Evolutionary conservation across 108 stramenopile genomes (phyloP), one percentile per base, ranked within the genome.

Genomic region (Stephanodiscus minutulus): DNA sequence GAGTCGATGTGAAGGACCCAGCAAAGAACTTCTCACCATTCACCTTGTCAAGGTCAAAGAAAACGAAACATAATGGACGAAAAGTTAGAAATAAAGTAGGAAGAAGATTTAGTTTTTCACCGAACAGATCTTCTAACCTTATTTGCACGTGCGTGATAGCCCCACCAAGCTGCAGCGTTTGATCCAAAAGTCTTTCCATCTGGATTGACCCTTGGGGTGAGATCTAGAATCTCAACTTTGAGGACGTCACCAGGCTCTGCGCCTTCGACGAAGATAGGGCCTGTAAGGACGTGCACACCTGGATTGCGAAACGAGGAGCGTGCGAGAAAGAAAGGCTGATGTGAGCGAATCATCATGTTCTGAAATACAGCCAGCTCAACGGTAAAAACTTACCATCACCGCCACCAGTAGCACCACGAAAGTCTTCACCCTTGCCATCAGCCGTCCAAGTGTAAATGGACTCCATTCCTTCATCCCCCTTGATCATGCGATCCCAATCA

Each of bases 91-190:
- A n/a, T n/a, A n/a, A n/a, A n/a, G n/a, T n/a, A n/a, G n/a, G n/a
- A n/a, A n/a, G n/a, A n/a, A n/a, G n/a, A n/a, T n/a, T n/a, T n/a
- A n/a, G n/a, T n/a, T n/a, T n/a, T n/a, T n/a, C n/a, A n/a, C n/a
- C n/a, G n/a, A n/a, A n/a, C n/a, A n/a, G n/a, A n/a, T n/a, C n/a
- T n/a, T n/a, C n/a, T n/a, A n/a, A n/a, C n/a, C n/a, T n/a, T n/a
- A n/a, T n/a, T n/a, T n/a, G n/a, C n/a, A n/a, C 81, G 61, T 9
- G 76, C 70, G 36, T 67, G 66, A 17, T 71, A 82, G n/a, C 81
- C 81, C 64, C 81, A 82, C 75, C 81, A 81, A 2, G 80, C 80
- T 22, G 80, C 80, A 21, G 80, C 80, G 49, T 81, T 81, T 3
- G 68, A 70, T 10, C 81, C 81, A 28, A 66, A 82, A 29, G 81